These are phyloP conservation scores for Cynanchum wilfordii DNA, from an alignment of 257 asterid species.

Conservation along the genomic window DNA sequence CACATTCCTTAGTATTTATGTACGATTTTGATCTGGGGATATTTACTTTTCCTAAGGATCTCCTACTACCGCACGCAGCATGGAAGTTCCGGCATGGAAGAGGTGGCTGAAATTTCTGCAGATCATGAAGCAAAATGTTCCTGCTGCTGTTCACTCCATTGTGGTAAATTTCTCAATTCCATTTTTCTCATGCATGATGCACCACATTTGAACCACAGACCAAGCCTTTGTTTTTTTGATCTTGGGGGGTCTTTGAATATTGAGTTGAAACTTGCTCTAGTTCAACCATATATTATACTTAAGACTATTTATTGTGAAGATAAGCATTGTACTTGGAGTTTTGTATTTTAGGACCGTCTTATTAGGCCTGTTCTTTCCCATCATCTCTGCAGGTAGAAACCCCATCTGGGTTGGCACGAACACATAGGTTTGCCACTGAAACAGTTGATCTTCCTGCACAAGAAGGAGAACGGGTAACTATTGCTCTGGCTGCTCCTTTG, in stretches of 20 bases:
- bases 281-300: neutral
- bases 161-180: constrained; percentile 48
- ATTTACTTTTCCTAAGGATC: constrained; percentile 96
- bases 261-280: neutral
- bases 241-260: neutral
- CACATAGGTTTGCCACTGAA: constrained; percentile 93
- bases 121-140: constrained; percentile 67
- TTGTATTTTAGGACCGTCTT: neutral
- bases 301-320: neutral
- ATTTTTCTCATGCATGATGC: neutral
- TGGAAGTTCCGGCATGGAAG: constrained; percentile 97
- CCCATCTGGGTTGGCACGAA: constrained; percentile 85
- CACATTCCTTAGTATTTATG: constrained; percentile 24
- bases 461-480: constrained; percentile 92
- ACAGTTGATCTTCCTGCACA: constrained; percentile 92
- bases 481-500: constrained; percentile 79
- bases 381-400: constrained; percentile 63
- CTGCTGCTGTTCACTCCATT: constrained; percentile 87
- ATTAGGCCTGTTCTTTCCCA: neutral
- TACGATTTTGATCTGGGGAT: constrained; percentile 76
- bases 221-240: neutral
- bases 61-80: constrained; percentile 99
- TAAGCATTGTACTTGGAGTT: neutral
- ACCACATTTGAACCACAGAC: neutral
- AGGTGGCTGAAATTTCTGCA: constrained; percentile 65